A percentile compares a stretch with the other conserved stretches of the same genome.
Evolutionary conservation across 2,329 filamentous ascomycete species (phyloP).

Genomic region (Falciphora oryzae): DNA sequence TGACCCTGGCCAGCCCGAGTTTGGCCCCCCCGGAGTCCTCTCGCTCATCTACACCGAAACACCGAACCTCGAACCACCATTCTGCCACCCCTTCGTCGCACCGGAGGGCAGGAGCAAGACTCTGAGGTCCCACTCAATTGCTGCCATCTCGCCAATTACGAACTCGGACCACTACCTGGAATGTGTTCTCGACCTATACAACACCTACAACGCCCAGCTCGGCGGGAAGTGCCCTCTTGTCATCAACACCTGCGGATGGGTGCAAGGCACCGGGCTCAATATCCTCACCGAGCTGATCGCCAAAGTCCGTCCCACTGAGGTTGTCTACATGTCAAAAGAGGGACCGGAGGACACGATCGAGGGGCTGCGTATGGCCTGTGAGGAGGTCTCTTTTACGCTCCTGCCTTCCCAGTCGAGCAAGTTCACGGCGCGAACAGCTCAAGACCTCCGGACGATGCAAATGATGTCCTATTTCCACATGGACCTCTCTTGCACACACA

Average conservation of each 20-base stretch:
- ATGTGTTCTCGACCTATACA: slow-evolving; percentile 58
- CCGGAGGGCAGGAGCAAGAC: slow-evolving; percentile 30
- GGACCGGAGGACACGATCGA: slow-evolving; percentile 54
- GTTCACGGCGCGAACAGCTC: slow-evolving; percentile 51
- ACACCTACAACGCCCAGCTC: slow-evolving; percentile 45
- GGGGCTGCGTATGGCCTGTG: slow-evolving; percentile 39
- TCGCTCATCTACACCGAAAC: slow-evolving; percentile 57
- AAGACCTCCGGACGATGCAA: slow-evolving; percentile 67
- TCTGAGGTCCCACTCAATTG: slow-evolving; percentile 60
- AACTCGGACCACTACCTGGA: slow-evolving; percentile 62
- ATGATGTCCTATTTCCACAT: slow-evolving; percentile 74
- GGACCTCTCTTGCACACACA: slow-evolving; percentile 14
- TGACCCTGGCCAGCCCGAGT: slow-evolving; percentile 74
- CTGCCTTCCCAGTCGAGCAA: slow-evolving; percentile 57
- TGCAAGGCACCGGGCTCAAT: slow-evolving; percentile 63
- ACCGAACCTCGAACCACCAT: slow-evolving; percentile 61
- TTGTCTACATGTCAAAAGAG: slow-evolving; percentile 64
- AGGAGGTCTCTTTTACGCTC: slow-evolving; percentile 35
- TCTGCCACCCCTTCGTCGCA: slow-evolving; percentile 46
- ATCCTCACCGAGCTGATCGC: slow-evolving; percentile 53
- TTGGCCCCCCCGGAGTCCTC: slow-evolving; percentile 61
- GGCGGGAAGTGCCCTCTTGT: slow-evolving; percentile 49
- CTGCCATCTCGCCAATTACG: slow-evolving; percentile 57
- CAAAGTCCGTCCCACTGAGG: slow-evolving; percentile 49
- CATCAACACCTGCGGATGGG: slow-evolving; percentile 71